These are phyloP conservation scores for Salvia hispanica DNA, from an alignment of 257 asterid genomes.

Conservation along the genomic window DNA sequence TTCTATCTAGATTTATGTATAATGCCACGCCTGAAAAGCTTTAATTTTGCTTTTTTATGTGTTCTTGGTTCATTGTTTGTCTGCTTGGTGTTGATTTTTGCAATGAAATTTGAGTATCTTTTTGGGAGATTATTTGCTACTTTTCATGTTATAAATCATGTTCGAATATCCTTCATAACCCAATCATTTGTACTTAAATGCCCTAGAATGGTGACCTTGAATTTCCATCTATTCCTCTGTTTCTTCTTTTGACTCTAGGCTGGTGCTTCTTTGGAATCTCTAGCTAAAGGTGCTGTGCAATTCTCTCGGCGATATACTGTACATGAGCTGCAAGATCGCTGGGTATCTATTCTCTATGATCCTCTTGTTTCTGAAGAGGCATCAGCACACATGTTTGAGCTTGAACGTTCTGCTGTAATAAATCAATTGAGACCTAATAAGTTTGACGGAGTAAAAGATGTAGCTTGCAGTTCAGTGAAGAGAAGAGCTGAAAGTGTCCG, in stretches of 20 bases:
- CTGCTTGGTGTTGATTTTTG: too few relatives aligned
- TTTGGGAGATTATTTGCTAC: too few relatives aligned
- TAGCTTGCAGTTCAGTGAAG: constrained; percentile 44
- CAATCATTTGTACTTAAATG: too few relatives aligned
- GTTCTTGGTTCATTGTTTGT: too few relatives aligned
- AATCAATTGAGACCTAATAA: constrained; percentile 40
- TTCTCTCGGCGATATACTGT: constrained; percentile 66
- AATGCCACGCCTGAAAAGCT: too few relatives aligned
- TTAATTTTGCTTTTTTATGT: too few relatives aligned
- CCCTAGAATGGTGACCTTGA: too few relatives aligned
- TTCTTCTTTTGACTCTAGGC: constrained; percentile 44
- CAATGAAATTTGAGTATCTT: too few relatives aligned
- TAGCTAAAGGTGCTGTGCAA: constrained; percentile 81
- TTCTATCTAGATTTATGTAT: too few relatives aligned
- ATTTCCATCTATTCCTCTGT: too few relatives aligned
- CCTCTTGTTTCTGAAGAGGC: constrained; percentile 62
- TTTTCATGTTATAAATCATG: too few relatives aligned
- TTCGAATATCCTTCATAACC: too few relatives aligned
- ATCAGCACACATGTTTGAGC: constrained; percentile 53
- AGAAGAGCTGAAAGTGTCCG: constrained; percentile 62
- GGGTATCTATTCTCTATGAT: constrained; percentile 83
- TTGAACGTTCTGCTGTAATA: constrained; percentile 42
- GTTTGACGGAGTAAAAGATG: constrained; percentile 36
- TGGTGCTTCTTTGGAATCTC: constrained; percentile 87
- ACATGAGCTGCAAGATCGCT: constrained; percentile 68